Evolutionary conservation across 2,329 filamentous ascomycete genomes (phyloP), one percentile per base, ranked within the genome.

Genomic region (Trichophyton simii): DNA sequence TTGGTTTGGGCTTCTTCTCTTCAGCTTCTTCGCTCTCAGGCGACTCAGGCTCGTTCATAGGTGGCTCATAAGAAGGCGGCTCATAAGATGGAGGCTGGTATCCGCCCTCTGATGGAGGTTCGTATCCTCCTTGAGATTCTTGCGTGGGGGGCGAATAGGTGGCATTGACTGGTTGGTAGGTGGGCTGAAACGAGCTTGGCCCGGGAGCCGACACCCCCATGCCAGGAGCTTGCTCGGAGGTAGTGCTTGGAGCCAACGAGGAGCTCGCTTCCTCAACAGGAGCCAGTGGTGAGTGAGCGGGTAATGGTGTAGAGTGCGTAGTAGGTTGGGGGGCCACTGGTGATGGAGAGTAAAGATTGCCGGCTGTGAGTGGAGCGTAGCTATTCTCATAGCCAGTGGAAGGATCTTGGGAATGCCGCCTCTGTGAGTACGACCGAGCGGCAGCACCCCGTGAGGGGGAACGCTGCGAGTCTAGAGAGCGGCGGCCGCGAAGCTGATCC

Each of bases 1-100:
- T 89, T 13, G 34, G 34, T 74, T 88, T 88, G 0, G 81, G 78
- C 67, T 83, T 86, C 59, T 79, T 77, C 5, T 81, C 77, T 8
- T 78, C 77, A 25, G 78, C 73, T 34, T 75, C 66, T 11, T 81
- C 77, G 4, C 79, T 77, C 1, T 85, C 79, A 55, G 83, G 80
- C 1, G 82, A 69, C 34, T 75, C 69, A 4, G 69, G 65, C 28
- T 55, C 52, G 38, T 70, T 68, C 50, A 75, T 69, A 58, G 34
- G 41, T 9, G 18, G 15, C 15, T 41, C 34, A 25, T 42, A 44
- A 18, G 68, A 69, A 13, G 67, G 62, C 36, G 68, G 71, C 15
- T 67, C 67, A 28, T 64, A 70, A 73, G 65, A 66, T 38, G 67
- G 68, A 57, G 70, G 72, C 50, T 74, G 71, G 63, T 73, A 72